These are phyloP conservation scores for Pelargonium myrrhifolium DNA, from an alignment of 441 rosid species.

Conservation along the genomic window DNA sequence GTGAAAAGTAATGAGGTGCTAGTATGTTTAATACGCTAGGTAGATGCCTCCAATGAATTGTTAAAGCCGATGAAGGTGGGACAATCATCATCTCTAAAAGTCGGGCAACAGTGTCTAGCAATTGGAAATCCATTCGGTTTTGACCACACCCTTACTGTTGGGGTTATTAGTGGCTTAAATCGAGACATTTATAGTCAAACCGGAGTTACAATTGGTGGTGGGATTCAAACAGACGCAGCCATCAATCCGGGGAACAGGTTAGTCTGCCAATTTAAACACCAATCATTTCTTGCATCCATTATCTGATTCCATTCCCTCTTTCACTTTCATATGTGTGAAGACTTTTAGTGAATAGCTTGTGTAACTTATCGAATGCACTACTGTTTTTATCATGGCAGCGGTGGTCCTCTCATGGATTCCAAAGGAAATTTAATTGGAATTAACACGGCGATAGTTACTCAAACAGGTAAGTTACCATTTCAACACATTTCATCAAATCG, in stretches of 20 bases:
- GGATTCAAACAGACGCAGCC: conserved; percentile 97
- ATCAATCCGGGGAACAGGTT: conserved; percentile 97
- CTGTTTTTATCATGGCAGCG: conserved; percentile 39
- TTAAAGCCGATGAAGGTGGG: conserved; percentile 76
- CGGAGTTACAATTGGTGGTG: conserved; percentile 90
- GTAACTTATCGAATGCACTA: conserved; percentile 5
- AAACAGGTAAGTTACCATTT: conserved; percentile 45
- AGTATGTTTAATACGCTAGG: conserved; percentile 36
- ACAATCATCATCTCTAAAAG: conserved; percentile 64
- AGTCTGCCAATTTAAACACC: neutral
- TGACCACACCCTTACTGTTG: conserved; percentile 90
- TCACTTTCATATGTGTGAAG: too few relatives aligned
- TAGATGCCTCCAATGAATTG: conserved; percentile 71
- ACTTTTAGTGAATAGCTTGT: too few relatives aligned
- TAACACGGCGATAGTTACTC: conserved; percentile 86
- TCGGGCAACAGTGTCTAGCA: conserved; percentile 93
- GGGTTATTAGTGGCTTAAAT: conserved; percentile 86
- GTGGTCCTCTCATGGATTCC: conserved; percentile 87
- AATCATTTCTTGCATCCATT: too few relatives aligned
- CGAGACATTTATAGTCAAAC: conserved; percentile 84
- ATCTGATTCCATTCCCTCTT: neutral
- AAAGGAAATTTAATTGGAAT: conserved; percentile 86
- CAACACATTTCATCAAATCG: neutral
- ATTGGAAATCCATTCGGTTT: conserved; percentile 98
- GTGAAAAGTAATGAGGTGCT: neutral